These are phyloP conservation scores for slime mould (Dictyostelium discoideum) DNA, from an alignment of 78 protist species.

Conservation along the genomic window dicty_2.7 NC_007090.3:2432501-2433000, in stretches of 20 bases:
- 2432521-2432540: slow-evolving; percentile 57
- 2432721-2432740: not conserved
- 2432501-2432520: not conserved
- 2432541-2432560: slow-evolving; percentile 64
- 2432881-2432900: not conserved
- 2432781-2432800: slow-evolving; percentile 49
- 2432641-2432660: slow-evolving; percentile 79
- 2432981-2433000: slow-evolving; percentile 33
- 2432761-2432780: slow-evolving; percentile 50
- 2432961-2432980: slow-evolving; percentile 32
- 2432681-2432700: slow-evolving; percentile 45
- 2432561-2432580: not conserved
- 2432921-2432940: not conserved
- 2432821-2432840: slow-evolving; percentile 18
- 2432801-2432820: not conserved
- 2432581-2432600: not conserved
- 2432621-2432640: slow-evolving; percentile 41
- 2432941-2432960: not conserved
- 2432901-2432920: too few species aligned
- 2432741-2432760: not conserved
- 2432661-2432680: slow-evolving; percentile 64
- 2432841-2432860: slow-evolving; percentile 21
- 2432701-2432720: slow-evolving; percentile 37
- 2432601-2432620: slow-evolving; percentile 38
- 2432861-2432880: not conserved